phyloP scores from a whole-genome alignment of 345 rosid species.

The Boechera retrofracta region DNA sequence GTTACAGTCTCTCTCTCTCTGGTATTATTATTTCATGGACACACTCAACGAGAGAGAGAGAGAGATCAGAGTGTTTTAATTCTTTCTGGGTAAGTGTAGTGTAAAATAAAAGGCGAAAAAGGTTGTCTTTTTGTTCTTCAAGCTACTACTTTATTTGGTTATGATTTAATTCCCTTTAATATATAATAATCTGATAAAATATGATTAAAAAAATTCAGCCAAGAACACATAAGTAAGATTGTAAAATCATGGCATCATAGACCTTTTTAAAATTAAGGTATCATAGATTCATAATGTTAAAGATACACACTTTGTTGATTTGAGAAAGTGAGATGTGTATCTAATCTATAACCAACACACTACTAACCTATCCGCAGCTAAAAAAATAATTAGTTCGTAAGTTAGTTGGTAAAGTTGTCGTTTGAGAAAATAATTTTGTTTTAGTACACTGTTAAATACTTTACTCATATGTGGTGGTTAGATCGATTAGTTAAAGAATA shows the following conservation, averaged over 20 bases:
- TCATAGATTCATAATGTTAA: constrained; percentile 28
- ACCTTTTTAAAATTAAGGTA: constrained; percentile 36
- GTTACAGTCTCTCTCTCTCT: constrained; percentile 35
- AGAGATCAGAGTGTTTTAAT: not conserved
- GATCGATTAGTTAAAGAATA: not conserved
- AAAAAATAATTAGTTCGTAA: not conserved
- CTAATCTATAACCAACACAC: constrained; percentile 38
- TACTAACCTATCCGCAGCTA: constrained; percentile 26
- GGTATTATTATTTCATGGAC: constrained; percentile 31
- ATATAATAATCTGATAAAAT: constrained; percentile 7
- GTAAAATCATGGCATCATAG: constrained; percentile 28
- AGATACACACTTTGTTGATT: constrained; percentile 23
- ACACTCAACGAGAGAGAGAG: constrained; percentile 44
- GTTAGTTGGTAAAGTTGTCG: constrained; percentile 23
- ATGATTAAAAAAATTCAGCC: not conserved
- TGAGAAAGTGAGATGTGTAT: constrained; percentile 21
- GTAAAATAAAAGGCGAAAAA: constrained; percentile 15
- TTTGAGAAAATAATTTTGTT: not conserved
- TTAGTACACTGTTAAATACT: constrained; percentile 1
- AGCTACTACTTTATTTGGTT: constrained; percentile 42
- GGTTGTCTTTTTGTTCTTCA: constrained; percentile 36
- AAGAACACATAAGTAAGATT: constrained; percentile 17
- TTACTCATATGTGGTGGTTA: not conserved
- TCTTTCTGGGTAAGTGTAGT: constrained; percentile 35
- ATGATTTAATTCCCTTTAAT: constrained; percentile 7